These are phyloP conservation scores for Phyllosticta citrichinensis DNA, from an alignment of 2,329 filamentous ascomycete species.

Conservation along the genomic window DNA sequence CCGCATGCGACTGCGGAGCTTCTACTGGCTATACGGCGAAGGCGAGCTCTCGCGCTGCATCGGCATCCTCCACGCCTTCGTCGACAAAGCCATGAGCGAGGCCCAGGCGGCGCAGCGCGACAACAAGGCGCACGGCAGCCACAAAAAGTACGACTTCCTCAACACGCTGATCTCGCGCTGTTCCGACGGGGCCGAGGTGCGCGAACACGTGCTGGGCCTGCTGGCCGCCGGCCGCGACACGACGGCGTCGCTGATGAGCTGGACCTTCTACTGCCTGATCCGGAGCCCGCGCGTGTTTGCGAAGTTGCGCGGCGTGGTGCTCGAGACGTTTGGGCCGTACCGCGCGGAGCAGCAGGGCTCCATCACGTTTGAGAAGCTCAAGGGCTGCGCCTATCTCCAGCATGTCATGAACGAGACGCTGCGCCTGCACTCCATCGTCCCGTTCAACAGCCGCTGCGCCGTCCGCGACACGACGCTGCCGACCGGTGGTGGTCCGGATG, in stretches of 20 bases:
- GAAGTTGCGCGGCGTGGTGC: constrained; percentile 30
- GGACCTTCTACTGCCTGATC: constrained; percentile 30
- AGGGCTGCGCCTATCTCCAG: constrained; percentile 33
- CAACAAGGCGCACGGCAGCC: constrained; percentile 10
- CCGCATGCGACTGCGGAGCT: not conserved
- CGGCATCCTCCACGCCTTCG: not conserved
- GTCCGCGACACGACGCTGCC: constrained; percentile 20
- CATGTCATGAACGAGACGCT: constrained; percentile 64
- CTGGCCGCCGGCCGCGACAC: constrained; percentile 31
- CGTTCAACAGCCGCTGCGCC: constrained; percentile 37
- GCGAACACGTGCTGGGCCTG: constrained; percentile 38
- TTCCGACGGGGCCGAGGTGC: constrained; percentile 31
- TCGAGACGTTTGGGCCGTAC: constrained; percentile 33
- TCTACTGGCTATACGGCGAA: not conserved
- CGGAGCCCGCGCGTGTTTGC: constrained; percentile 29
- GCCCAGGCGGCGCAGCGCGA: constrained; percentile 1
- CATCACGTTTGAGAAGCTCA: constrained; percentile 35
- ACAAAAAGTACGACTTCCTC: constrained; percentile 33
- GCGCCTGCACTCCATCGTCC: constrained; percentile 45
- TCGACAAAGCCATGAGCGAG: constrained; percentile 17
- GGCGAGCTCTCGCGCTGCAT: not conserved
- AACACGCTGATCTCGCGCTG: constrained; percentile 37
- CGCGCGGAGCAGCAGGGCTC: constrained; percentile 13
- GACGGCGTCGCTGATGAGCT: constrained; percentile 29
- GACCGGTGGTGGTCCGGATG: constrained; percentile 20